Conservation (phyloP, 176 grass and related monocot genomes). For the Paspalum notatum region DNA sequence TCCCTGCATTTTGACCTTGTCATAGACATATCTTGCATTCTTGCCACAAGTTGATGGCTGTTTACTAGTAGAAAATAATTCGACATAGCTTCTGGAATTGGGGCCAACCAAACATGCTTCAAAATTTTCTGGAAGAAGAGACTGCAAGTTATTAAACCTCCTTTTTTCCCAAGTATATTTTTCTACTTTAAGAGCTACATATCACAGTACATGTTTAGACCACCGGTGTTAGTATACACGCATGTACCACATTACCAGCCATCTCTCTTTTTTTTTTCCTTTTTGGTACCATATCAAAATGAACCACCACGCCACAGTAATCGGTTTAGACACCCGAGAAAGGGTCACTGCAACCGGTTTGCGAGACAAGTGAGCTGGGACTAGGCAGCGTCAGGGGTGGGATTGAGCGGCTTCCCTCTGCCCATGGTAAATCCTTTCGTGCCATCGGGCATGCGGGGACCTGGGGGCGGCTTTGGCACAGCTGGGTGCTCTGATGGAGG, state of each 20-base stretch:
- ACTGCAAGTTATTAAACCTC: not conserved
- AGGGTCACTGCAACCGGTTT: not conserved
- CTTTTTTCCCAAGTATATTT: slow-evolving; percentile 19
- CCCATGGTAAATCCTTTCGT: slow-evolving; percentile 92
- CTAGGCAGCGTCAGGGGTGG: slow-evolving; percentile 24
- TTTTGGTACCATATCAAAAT: slow-evolving; percentile 42
- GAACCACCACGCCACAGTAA: slow-evolving; percentile 30
- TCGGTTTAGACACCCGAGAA: slow-evolving; percentile 6
- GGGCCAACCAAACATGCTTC: not conserved
- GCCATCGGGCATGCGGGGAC: slow-evolving; percentile 95
- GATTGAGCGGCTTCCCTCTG: slow-evolving; percentile 61
- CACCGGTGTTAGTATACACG: slow-evolving; percentile 39
- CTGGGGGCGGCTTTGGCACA: slow-evolving; percentile 72
- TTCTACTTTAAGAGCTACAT: slow-evolving; percentile 18
- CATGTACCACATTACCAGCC: slow-evolving; percentile 36
- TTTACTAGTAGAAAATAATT: not conserved
- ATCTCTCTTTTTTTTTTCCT: not conserved
- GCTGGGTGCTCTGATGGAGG: slow-evolving; percentile 60
- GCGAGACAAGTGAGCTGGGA: not conserved
- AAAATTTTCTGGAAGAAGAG: not conserved
- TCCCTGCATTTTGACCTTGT: not conserved
- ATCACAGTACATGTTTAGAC: slow-evolving; percentile 39
- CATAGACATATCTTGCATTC: not conserved
- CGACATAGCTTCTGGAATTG: not conserved
- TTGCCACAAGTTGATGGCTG: not conserved